phyloP scores from a whole-genome alignment of 129 eudicot species.

The Smallanthus sonchifolius region DNA sequence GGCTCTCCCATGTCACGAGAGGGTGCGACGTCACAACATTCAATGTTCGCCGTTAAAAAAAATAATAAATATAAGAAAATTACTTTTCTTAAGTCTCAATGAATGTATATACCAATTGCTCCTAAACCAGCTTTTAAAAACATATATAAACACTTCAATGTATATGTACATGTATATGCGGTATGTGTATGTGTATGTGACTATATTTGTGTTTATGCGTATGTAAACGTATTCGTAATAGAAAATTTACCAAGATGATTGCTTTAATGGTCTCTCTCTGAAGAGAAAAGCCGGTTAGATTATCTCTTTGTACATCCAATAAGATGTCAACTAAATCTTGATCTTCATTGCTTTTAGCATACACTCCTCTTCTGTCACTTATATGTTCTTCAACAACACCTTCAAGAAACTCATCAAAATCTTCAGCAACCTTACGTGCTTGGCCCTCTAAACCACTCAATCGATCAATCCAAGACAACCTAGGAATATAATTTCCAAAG shows the following conservation, averaged over 20 bases:
- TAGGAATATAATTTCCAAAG: constrained; percentile 38
- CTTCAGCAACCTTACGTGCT: constrained; percentile 25
- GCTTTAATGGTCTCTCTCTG: constrained; percentile 20
- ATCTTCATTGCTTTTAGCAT: constrained; percentile 9
- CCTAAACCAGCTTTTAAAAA: no score
- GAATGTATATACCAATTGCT: no score
- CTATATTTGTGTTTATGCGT: neutral
- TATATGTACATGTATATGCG: no score
- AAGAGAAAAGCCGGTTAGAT: constrained; percentile 9
- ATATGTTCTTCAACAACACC: constrained; percentile 35
- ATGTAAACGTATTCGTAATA: neutral
- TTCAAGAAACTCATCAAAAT: constrained; percentile 39
- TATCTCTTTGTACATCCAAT: constrained; percentile 19
- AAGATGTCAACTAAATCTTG: constrained; percentile 29
- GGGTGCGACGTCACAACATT: no score
- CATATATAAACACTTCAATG: no score
- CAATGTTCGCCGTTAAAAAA: no score
- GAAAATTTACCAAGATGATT: constrained; percentile 18
- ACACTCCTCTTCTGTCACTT: neutral
- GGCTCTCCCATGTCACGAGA: no score
- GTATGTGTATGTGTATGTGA: neutral
- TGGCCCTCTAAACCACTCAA: constrained; percentile 30
- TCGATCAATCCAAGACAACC: constrained; percentile 36
- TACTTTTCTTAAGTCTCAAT: no score
- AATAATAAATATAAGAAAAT: no score